These are phyloP conservation scores for Daedaleopsis sinensis DNA, from an alignment of 768 basidiomycete species.

Conservation along the genomic window DNA sequence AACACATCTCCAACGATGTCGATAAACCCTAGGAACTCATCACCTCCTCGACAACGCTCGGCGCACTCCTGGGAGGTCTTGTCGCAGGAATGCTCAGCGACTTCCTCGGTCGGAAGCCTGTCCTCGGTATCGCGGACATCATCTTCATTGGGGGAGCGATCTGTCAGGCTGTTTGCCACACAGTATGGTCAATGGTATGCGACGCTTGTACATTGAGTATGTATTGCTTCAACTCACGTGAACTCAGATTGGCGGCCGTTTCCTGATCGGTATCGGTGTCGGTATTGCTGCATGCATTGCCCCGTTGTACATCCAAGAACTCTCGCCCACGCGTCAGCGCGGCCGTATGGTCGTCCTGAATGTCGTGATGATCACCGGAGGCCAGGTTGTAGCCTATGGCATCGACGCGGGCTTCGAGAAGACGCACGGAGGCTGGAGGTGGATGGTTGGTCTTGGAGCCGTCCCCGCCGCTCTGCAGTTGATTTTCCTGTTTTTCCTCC, in stretches of 20 bases:
- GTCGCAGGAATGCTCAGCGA: constrained; percentile 71
- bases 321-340: constrained; percentile 72
- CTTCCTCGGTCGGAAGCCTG: constrained; percentile 65
- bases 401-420: constrained; percentile 69
- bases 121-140: constrained; percentile 67
- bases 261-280: constrained; percentile 75
- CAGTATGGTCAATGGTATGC: constrained; percentile 68
- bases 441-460: constrained; percentile 80
- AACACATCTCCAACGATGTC: not conserved
- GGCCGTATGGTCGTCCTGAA: constrained; percentile 83
- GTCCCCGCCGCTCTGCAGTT: constrained; percentile 70
- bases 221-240: not conserved
- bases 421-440: constrained; percentile 71
- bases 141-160: constrained; percentile 79
- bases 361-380: constrained; percentile 80
- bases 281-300: constrained; percentile 79
- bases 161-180: constrained; percentile 68
- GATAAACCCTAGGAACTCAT: constrained; percentile 59
- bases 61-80: constrained; percentile 76
- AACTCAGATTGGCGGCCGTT: constrained; percentile 66
- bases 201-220: not conserved
- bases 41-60: constrained; percentile 77
- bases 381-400: constrained; percentile 80
- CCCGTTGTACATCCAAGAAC: constrained; percentile 83
- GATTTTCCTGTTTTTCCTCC: constrained; percentile 61